phyloP scores from a whole-genome alignment of 2,329 filamentous ascomycete genomes.

The Cadophora malorum region DNA sequence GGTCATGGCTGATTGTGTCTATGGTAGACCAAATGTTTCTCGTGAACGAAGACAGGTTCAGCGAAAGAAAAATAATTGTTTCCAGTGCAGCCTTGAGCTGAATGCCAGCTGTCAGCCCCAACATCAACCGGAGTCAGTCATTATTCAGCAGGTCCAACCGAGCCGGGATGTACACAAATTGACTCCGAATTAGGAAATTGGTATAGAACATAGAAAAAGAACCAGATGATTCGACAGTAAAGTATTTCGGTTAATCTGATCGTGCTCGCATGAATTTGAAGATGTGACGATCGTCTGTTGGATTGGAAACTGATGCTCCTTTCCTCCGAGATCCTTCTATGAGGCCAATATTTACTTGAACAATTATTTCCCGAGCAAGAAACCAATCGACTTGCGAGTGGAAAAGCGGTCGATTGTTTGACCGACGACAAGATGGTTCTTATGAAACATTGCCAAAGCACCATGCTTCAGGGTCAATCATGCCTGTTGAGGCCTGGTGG shows the following conservation, averaged over 20 bases:
- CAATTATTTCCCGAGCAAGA: neutral
- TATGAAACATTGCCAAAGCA: neutral
- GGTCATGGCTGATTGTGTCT: neutral
- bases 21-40: neutral
- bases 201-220: neutral
- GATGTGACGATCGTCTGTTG: no score
- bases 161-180: neutral
- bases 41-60: neutral
- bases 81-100: neutral
- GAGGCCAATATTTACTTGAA: no score
- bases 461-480: neutral
- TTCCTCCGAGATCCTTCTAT: no score
- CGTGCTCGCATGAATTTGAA: no score
- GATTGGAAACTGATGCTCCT: no score
- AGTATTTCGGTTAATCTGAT: no score
- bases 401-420: neutral
- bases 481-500: neutral
- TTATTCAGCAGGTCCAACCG: neutral
- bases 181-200: neutral
- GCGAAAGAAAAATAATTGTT: neutral
- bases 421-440: neutral
- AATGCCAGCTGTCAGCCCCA: conserved; percentile 5
- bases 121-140: no score
- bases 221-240: no score
- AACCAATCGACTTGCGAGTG: no score